Conservation (phyloP, 352 stramenopile genomes). For the Phytophthora constricta region DNA sequence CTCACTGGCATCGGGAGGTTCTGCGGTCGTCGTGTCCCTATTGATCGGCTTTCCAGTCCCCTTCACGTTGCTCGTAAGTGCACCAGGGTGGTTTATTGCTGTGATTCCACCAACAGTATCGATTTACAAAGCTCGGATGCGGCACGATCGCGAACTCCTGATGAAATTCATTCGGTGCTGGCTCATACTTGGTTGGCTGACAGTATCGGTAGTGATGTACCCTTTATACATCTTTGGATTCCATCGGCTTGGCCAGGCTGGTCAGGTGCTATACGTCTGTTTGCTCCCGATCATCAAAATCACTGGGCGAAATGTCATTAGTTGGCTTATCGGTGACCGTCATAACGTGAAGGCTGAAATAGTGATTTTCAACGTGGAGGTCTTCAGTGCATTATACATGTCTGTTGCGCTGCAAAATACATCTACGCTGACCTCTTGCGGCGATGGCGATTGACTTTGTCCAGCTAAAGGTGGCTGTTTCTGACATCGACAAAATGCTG, state of each 20-base stretch:
- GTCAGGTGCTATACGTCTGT: constrained; percentile 3
- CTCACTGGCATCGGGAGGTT: background rate
- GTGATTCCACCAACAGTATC: constrained; percentile 2
- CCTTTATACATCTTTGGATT: constrained; percentile 2
- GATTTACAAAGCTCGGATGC: background rate
- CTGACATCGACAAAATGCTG: constrained; percentile 10
- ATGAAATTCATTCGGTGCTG: constrained; percentile 7
- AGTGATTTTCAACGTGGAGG: constrained; percentile 11
- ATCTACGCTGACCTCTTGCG: background rate
- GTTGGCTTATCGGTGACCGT: constrained; percentile 2
- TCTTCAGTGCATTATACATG: constrained; percentile 5
- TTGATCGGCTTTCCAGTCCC: constrained; percentile 8
- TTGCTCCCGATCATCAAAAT: constrained; percentile 5
- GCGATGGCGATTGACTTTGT: constrained; percentile 1
- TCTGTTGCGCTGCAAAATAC: constrained; percentile 6
- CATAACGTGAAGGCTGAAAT: constrained; percentile 8
- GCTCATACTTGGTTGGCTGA: background rate
- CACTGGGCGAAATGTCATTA: background rate
- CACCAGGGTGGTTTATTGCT: background rate
- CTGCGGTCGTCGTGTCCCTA: constrained; percentile 3
- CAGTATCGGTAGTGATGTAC: background rate
- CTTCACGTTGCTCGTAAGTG: constrained; percentile 8
- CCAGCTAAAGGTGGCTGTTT: background rate
- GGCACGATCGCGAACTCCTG: background rate
- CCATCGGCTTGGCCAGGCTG: background rate